Conservation (phyloP, 1,139 yeast species). For the Hansenula sp. region DNA sequence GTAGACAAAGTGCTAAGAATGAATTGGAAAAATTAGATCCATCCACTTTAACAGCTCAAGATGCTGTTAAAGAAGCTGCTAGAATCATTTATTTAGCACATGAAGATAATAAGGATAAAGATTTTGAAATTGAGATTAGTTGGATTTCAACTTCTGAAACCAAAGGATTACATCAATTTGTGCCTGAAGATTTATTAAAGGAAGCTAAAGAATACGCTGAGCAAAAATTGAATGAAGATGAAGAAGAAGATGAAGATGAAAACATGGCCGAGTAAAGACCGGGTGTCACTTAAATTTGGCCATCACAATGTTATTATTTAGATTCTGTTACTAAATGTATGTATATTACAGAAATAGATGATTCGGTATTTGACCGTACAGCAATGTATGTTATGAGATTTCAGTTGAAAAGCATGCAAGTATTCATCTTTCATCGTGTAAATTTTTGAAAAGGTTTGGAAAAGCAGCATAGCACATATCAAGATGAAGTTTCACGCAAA, state of each 20-base stretch:
- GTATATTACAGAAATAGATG: neutral
- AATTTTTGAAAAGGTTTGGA: too few relatives aligned
- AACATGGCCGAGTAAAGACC: constrained; percentile 23
- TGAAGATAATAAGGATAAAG: constrained; percentile 97
- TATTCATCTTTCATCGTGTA: too few relatives aligned
- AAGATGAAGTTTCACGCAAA: too few relatives aligned
- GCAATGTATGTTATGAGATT: too few relatives aligned
- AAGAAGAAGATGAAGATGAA: constrained; percentile 48
- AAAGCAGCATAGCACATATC: too few relatives aligned
- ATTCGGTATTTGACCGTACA: too few relatives aligned
- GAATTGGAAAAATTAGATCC: constrained; percentile 89
- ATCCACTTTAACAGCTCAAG: constrained; percentile 63
- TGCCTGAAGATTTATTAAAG: constrained; percentile 71
- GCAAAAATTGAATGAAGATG: constrained; percentile 76
- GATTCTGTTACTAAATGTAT: neutral
- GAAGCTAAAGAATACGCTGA: constrained; percentile 84
- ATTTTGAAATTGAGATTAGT: constrained; percentile 89
- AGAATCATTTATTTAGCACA: constrained; percentile 90
- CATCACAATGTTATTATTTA: neutral
- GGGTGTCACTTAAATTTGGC: neutral
- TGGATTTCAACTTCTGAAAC: constrained; percentile 83
- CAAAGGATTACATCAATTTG: constrained; percentile 72
- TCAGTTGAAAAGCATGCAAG: too few relatives aligned
- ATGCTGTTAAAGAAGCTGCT: constrained; percentile 92
- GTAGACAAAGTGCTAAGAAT: constrained; percentile 93